Conservation (phyloP, 768 basidiomycete species). For the Termitomyces titanicus region DNA sequence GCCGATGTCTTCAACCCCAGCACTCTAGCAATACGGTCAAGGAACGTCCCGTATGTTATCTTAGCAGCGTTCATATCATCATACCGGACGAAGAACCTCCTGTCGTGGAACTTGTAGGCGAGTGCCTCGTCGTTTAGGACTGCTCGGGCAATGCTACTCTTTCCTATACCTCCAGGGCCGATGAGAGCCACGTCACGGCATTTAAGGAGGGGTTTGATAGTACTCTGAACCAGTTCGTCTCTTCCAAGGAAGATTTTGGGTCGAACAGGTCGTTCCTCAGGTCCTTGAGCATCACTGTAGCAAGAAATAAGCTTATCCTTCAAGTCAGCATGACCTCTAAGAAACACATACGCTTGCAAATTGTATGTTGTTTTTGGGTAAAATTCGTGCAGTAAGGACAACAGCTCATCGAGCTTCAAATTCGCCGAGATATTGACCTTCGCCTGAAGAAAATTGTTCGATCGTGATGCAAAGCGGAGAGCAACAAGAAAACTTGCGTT, state of each 20-base stretch:
- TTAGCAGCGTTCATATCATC: conserved; percentile 7
- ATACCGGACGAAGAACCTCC: conserved; percentile 4
- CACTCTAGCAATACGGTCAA: conserved; percentile 1
- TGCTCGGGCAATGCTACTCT: conserved; percentile 1
- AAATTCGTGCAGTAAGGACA: conserved; percentile 4
- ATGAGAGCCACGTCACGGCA: conserved; percentile 4
- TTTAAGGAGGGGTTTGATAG: neutral
- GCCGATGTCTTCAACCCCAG: neutral
- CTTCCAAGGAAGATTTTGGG: conserved; percentile 6
- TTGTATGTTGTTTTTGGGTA: neutral
- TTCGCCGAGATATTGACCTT: conserved; percentile 10
- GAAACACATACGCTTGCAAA: neutral
- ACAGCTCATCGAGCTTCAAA: conserved; percentile 9
- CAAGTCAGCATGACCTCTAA: too few species aligned
- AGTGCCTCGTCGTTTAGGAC: conserved; percentile 2
- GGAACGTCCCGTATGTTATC: conserved; percentile 1
- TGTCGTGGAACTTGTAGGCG: neutral
- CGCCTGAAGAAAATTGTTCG: neutral
- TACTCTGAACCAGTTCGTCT: neutral
- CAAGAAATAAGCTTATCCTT: neutral
- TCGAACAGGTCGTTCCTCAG: neutral
- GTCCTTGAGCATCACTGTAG: neutral
- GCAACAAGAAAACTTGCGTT: neutral
- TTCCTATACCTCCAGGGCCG: conserved; percentile 9
- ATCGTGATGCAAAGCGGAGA: too few species aligned